Base-by-base conservation (phyloP, 75 land plant genomes). In the Isoetes taiwanensis region DNA sequence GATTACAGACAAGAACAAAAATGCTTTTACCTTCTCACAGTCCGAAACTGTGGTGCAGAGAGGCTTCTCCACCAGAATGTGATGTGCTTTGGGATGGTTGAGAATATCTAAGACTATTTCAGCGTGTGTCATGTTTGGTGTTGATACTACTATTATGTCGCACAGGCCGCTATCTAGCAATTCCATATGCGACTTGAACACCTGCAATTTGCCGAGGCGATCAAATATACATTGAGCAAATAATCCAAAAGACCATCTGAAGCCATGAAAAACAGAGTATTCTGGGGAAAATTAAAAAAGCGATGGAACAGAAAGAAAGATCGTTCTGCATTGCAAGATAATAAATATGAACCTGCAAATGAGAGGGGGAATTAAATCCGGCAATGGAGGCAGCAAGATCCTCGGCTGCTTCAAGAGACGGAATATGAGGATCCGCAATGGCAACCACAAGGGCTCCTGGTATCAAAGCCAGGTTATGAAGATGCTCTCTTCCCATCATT, bases 401-500 rank as follows among this genome's bases (percentile, higher is more conserved):
- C 6, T 75, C 48, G 41, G 97, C 85, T 29, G 61, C 78, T 19
- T 68, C 63, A 25, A 72, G 88, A 30, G 98, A 93, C 16, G 79
- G 76, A 11, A 68, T 39, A 56, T 87, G 78, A 12, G 96, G 89
- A 40, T 93, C 98, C 30, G 98, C 98, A 56, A 88, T 54, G 60
- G 72, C 59, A 26, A 78, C 77, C 39, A 93, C 90, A 37, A 54
- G 30, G 28, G 83, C 90, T 31, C 83, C 90, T 17, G 84, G 67
- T 40, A 93, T 67, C 23, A 80, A 81, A 37, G 70, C 60, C 46
- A 93, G 64, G 66, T 93, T 93, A 59, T 77, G 53, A 59, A 84
- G 57, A 65, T 93, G 98, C 73, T 93, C 98, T 53, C 95, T 62
- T 2, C 98, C 98, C 98, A 93, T 93, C 98, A 93, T 93, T 46